Base-by-base conservation (phyloP, 345 rosid genomes). In the Gossypium mustelinum region DNA sequence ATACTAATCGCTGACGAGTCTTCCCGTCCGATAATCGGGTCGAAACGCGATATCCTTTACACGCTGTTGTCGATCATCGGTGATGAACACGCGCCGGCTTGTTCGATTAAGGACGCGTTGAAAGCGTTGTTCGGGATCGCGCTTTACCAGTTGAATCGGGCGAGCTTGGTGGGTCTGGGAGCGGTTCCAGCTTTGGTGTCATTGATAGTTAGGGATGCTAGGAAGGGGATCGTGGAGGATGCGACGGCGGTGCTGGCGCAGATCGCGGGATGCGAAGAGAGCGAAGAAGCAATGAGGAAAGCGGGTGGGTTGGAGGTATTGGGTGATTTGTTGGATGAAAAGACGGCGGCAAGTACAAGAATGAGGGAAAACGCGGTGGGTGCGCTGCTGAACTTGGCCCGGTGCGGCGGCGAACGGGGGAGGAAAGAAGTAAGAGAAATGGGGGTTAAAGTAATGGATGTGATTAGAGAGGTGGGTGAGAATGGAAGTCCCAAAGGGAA, bases 161-260 rank as follows among this genome's bases (percentile, higher is more conserved):
- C 86, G 2, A 86, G 85, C 50, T 63, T 91, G 88, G 79, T 94
- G 69, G 87, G 84, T 1, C 86, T 94, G 4, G 95, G 97, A 44
- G 92, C 87, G 44, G 84, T 85, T 13, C 82, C 86, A 12, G 81
- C 95, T 0, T 80, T 94, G 60, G 87, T 94, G 50, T 86, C 92
- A 0, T 68, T 91, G 5, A 87, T 91, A 41, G 72, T 94, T 11
- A 89, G 87, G 75, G 97, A 91, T 63, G 91, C 90, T n/a, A 79
- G 95, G 56, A 85, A 77, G 17, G 98, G 98, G 68, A 82, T 94
- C 34, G 90, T 94, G 70, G 98, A 94, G 81, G 98, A 94, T 75
- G 90, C 98, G 13, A 88, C 89, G 71, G 98, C 97, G 29, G 98
- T 94, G 76, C 77, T 91, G 65, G 95, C 97, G 27, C 98, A 94